phyloP scores from a whole-genome alignment of 2,329 filamentous ascomycete genomes.

The Sporothrix phasma region DNA sequence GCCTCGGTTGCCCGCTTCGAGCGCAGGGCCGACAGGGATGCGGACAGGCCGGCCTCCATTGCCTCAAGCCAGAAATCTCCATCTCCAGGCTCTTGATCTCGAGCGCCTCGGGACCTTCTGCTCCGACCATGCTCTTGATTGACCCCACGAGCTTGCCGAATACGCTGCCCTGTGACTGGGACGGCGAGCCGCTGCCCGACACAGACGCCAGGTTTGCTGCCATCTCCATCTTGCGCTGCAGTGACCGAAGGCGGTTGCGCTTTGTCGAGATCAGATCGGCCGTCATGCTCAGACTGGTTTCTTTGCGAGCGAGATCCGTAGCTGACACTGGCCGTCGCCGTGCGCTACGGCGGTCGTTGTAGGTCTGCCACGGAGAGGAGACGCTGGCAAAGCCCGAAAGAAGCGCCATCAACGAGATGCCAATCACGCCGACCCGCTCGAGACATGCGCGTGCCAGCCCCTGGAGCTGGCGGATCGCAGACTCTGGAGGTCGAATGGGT shows the following conservation, averaged over 20 bases:
- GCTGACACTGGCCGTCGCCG: constrained; percentile 55
- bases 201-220: constrained; percentile 11
- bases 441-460: constrained; percentile 45
- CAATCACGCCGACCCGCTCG: constrained; percentile 70
- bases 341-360: constrained; percentile 47
- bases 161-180: constrained; percentile 31
- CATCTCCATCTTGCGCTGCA: constrained; percentile 51
- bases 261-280: constrained; percentile 71
- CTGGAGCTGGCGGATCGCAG: constrained; percentile 1
- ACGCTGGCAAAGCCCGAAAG: constrained; percentile 87
- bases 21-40: constrained; percentile 54
- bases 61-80: constrained; percentile 68
- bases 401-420: constrained; percentile 76
- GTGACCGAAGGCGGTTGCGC: constrained; percentile 56
- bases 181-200: constrained; percentile 11
- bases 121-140: constrained; percentile 39
- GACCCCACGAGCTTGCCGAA: constrained; percentile 65
- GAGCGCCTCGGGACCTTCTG: constrained; percentile 44
- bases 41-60: constrained; percentile 63
- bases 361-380: constrained; percentile 76
- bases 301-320: constrained; percentile 63
- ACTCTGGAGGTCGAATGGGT: constrained; percentile 4
- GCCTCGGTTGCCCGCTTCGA: constrained; percentile 53
- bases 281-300: constrained; percentile 67
- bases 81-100: constrained; percentile 59